phyloP scores from a whole-genome alignment of 805 yeast species.

The Tetrapisispora iriomotensis region DNA sequence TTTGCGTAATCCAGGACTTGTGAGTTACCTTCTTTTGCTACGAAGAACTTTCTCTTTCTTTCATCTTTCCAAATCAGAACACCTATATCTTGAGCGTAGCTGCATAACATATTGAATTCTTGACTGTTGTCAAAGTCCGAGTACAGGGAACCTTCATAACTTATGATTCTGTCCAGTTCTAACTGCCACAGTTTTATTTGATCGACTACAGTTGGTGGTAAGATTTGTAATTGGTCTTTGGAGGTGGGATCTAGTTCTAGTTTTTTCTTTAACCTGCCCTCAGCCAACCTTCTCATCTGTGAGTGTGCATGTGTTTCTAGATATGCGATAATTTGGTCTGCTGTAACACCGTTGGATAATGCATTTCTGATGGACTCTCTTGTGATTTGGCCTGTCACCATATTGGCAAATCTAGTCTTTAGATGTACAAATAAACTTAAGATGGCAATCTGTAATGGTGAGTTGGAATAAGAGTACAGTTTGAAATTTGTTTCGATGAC shows the following conservation, averaged over 20 bases:
- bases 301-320: slow-evolving; percentile 89
- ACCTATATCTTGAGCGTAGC: slow-evolving; percentile 85
- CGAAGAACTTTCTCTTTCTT: slow-evolving; percentile 63
- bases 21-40: slow-evolving; percentile 73
- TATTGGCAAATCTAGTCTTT: slow-evolving; percentile 74
- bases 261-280: slow-evolving; percentile 56
- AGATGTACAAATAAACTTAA: slow-evolving; percentile 80
- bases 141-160: slow-evolving; percentile 79
- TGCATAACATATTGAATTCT: slow-evolving; percentile 63
- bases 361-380: slow-evolving; percentile 87
- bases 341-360: slow-evolving; percentile 77
- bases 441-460: slow-evolving; percentile 91
- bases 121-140: slow-evolving; percentile 70
- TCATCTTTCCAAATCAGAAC: slow-evolving; percentile 83
- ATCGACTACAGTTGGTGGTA: slow-evolving; percentile 95
- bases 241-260: slow-evolving; percentile 44
- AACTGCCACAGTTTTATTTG: slow-evolving; percentile 94
- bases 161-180: slow-evolving; percentile 83
- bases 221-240: slow-evolving; percentile 47
- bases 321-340: slow-evolving; percentile 87
- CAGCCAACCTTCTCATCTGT: slow-evolving; percentile 71
- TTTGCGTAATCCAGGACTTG: slow-evolving; percentile 90
- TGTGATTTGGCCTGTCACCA: slow-evolving; percentile 89
- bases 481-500: slow-evolving; percentile 92
- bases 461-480: slow-evolving; percentile 83